phyloP scores from a whole-genome alignment of 2,329 filamentous ascomycete species.

The Aspergillus eucalypticola region DNA sequence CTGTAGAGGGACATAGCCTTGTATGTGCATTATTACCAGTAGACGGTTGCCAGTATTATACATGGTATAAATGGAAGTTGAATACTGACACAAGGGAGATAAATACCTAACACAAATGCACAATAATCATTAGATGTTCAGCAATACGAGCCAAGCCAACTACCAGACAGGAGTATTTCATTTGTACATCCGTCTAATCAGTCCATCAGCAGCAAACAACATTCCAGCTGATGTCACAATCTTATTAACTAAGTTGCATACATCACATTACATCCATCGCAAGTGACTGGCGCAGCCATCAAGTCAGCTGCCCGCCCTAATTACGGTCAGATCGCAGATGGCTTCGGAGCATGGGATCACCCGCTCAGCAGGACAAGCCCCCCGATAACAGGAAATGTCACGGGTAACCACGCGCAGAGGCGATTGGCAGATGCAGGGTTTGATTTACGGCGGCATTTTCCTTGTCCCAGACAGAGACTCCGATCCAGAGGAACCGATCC shows the following conservation, averaged over 20 bases:
- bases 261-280: not conserved
- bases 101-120: no score
- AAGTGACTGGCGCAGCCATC: not conserved
- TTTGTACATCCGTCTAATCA: not conserved
- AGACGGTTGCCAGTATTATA: no score
- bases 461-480: not conserved
- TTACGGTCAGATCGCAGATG: not conserved
- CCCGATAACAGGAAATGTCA: not conserved
- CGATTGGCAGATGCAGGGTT: not conserved
- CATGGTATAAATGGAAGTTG: no score
- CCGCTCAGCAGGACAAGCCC: constrained; percentile 1
- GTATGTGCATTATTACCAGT: no score
- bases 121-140: no score
- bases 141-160: no score
- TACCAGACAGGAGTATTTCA: no score
- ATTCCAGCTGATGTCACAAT: constrained; percentile 4
- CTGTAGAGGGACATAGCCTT: no score
- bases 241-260: not conserved
- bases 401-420: not conserved
- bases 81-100: no score
- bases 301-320: constrained; percentile 3
- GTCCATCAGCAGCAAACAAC: not conserved
- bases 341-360: not conserved
- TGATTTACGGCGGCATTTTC: not conserved
- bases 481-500: not conserved